These are phyloP conservation scores for Magnaporthiopsis rhizophila DNA, from an alignment of 2,329 filamentous ascomycete species.

Conservation along the genomic window DNA sequence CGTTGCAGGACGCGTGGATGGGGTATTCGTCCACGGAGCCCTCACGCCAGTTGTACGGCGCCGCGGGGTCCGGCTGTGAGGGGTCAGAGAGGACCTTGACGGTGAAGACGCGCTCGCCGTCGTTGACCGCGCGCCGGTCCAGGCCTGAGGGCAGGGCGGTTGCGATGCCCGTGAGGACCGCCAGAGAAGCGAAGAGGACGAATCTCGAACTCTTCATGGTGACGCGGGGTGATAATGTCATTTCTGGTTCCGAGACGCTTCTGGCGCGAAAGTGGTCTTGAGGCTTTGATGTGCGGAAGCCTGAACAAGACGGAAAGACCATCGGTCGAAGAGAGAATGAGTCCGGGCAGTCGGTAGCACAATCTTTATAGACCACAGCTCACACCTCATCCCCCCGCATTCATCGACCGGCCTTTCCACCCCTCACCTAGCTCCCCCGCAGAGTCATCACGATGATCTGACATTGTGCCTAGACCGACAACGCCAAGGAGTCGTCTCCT, in stretches of 20 bases:
- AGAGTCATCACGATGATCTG: background rate
- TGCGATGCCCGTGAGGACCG: background rate
- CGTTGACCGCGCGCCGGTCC: background rate
- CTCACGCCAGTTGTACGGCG: constrained; percentile 12
- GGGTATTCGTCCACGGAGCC: constrained; percentile 23
- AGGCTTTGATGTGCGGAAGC: no score
- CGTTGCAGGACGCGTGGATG: constrained; percentile 61
- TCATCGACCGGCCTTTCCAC: background rate
- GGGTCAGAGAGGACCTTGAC: background rate
- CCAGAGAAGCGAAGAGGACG: constrained; percentile 1
- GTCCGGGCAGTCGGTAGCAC: background rate
- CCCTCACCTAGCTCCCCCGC: background rate
- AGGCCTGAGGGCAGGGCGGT: background rate
- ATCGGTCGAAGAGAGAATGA: background rate
- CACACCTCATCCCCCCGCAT: background rate
- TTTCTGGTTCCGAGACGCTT: background rate
- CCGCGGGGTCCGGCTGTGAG: constrained; percentile 1
- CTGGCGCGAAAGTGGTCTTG: no score
- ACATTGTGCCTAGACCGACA: background rate
- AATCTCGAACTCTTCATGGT: constrained; percentile 2
- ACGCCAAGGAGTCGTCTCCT: background rate
- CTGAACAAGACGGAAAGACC: no score
- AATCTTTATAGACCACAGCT: background rate
- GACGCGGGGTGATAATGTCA: background rate
- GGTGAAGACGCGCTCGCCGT: background rate